phyloP scores from a whole-genome alignment of 331 rosid species.

The Quercus lobata region DNA sequence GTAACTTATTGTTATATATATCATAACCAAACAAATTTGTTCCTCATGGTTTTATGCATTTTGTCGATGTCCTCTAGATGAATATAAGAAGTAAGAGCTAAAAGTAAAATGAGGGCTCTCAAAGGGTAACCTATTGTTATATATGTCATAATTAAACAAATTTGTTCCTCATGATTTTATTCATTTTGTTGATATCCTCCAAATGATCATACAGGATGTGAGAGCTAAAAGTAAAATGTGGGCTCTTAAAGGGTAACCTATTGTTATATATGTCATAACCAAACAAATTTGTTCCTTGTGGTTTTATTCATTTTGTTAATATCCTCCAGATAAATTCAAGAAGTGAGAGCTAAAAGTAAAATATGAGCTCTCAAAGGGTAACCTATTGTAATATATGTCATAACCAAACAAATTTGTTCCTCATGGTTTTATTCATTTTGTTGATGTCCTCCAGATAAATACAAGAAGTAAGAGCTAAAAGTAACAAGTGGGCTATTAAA shows the following conservation, averaged over 20 bases:
- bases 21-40: slow-evolving; percentile 11
- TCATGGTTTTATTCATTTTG: no score
- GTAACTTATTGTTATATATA: slow-evolving; percentile 16
- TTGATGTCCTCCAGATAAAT: no score
- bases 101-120: background rate
- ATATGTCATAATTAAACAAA: slow-evolving; percentile 10
- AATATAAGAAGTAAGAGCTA: background rate
- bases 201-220: background rate
- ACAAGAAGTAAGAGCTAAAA: no score
- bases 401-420: no score
- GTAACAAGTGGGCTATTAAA: no score
- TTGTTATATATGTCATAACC: slow-evolving; percentile 10
- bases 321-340: background rate
- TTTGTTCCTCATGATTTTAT: background rate
- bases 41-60: background rate
- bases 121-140: slow-evolving; percentile 14
- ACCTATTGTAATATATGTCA: no score
- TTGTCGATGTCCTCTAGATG: background rate
- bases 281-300: background rate
- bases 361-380: no score
- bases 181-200: background rate
- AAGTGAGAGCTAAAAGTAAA: background rate
- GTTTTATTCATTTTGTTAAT: background rate
- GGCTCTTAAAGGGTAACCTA: slow-evolving; percentile 8
- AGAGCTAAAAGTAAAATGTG: background rate